Evolutionary conservation across 495 filamentous ascomycete species (phyloP).

Genomic region (Penicillium macrosclerotiorum): DNA sequence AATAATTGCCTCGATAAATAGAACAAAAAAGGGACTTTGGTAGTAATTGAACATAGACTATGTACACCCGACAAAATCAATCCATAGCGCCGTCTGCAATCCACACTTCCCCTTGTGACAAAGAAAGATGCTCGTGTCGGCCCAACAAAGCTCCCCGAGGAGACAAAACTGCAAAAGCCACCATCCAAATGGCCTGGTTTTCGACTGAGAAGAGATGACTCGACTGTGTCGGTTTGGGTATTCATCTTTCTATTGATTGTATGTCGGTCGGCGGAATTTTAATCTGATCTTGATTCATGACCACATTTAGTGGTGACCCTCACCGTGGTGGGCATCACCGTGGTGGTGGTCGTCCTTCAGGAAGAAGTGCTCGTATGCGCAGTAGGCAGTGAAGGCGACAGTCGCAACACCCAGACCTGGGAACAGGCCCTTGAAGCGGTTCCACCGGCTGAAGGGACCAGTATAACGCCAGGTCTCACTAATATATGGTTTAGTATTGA

Average conservation of each 20-base stretch:
- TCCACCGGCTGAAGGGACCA: conserved; percentile 81
- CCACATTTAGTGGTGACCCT: conserved; percentile 40
- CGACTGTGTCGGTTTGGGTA: conserved; percentile 26
- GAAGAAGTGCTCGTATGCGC: conserved; percentile 84
- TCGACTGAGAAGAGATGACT: conserved; percentile 13
- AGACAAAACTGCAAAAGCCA: conserved; percentile 4
- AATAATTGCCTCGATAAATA: neutral
- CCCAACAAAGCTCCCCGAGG: conserved; percentile 8
- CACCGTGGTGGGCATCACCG: conserved; percentile 44
- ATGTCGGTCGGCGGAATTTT: conserved; percentile 12
- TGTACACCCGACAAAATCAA: conserved; percentile 45
- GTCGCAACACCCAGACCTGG: conserved; percentile 89
- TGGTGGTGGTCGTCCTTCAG: conserved; percentile 72
- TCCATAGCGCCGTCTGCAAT: conserved; percentile 32
- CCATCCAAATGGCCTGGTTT: conserved; percentile 11
- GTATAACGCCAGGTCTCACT: conserved; percentile 95
- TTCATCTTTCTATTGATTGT: conserved; percentile 23
- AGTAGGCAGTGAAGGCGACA: conserved; percentile 87
- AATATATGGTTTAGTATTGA: conserved; percentile 16
- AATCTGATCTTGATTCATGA: conserved; percentile 5
- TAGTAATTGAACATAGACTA: conserved; percentile 41
- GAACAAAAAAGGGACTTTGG: conserved; percentile 27
- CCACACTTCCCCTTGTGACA: conserved; percentile 3
- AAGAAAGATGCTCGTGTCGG: conserved; percentile 11
- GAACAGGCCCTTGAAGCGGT: conserved; percentile 81